A percentile compares a stretch with the other conserved stretches of the same genome.
Conservation (phyloP, 2,329 filamentous ascomycete species). For the Colletotrichum lentis region DNA sequence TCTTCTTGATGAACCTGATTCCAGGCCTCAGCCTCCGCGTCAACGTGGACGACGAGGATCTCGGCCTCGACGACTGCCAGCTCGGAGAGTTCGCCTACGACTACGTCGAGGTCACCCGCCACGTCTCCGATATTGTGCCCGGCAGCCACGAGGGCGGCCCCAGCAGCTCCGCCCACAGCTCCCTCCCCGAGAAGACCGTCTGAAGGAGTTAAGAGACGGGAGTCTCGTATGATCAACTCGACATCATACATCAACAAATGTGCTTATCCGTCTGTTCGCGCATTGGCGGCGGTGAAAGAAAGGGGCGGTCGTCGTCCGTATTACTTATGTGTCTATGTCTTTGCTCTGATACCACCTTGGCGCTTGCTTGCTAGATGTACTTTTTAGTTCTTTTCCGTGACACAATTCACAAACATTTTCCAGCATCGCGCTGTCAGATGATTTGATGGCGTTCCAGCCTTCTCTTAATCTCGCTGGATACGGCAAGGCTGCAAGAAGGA, state of each 20-base stretch:
- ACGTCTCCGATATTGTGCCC: slow-evolving; percentile 60
- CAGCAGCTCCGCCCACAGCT: slow-evolving; percentile 36
- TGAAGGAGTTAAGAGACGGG: not conserved
- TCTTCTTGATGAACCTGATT: slow-evolving; percentile 75
- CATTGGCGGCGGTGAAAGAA: not conserved
- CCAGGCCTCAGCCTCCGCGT: slow-evolving; percentile 76
- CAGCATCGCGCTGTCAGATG: not conserved
- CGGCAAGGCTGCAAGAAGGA: no score
- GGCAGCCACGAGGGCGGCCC: slow-evolving; percentile 20
- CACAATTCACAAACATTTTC: not conserved
- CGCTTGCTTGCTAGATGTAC: slow-evolving; percentile 29
- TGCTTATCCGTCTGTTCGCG: not conserved
- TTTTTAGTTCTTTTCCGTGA: not conserved
- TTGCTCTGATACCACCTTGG: slow-evolving; percentile 34
- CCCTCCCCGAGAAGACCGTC: slow-evolving; percentile 37
- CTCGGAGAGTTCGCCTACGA: slow-evolving; percentile 86
- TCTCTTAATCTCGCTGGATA: no score
- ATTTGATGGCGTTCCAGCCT: not conserved
- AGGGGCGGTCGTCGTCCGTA: slow-evolving; percentile 14
- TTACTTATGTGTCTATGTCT: slow-evolving; percentile 30
- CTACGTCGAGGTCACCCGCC: slow-evolving; percentile 75
- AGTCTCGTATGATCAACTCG: not conserved
- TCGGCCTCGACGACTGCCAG: slow-evolving; percentile 77
- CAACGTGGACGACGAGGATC: slow-evolving; percentile 71
- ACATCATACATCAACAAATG: not conserved